A percentile compares a stretch with the other conserved stretches of the same genome.
phyloP scores from a whole-genome alignment of 2,329 filamentous ascomycete species.

The Colletotrichum sp. region DNA sequence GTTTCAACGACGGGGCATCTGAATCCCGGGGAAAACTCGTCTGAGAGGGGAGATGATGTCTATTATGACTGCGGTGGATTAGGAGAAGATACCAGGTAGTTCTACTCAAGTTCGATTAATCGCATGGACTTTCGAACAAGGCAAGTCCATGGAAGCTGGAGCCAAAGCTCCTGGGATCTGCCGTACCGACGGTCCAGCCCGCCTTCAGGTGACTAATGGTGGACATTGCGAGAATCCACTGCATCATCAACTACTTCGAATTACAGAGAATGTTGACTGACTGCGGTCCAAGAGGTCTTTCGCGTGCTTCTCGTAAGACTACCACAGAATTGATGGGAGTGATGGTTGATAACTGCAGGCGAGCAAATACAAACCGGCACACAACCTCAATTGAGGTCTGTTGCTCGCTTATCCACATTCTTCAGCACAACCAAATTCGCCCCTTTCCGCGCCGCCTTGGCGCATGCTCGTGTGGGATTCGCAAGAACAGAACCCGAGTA shows the following conservation, averaged over 20 bases:
- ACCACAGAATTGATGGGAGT: background rate
- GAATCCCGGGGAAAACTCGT: background rate
- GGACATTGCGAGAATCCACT: background rate
- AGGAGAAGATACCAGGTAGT: fast-evolving
- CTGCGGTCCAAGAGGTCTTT: background rate
- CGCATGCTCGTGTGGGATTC: background rate
- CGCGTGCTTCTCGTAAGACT: background rate
- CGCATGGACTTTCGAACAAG: background rate
- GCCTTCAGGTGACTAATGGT: background rate
- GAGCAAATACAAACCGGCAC: background rate
- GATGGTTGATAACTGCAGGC: background rate
- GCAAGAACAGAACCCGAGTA: background rate
- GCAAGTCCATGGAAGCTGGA: background rate
- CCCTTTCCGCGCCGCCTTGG: background rate
- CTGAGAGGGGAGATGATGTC: background rate
- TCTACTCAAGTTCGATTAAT: background rate
- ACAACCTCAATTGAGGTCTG: background rate
- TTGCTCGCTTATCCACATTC: background rate
- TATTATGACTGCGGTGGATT: background rate
- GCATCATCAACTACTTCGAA: background rate
- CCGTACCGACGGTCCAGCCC: background rate
- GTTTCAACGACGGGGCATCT: background rate
- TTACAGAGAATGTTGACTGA: background rate
- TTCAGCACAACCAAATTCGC: background rate
- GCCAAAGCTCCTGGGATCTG: background rate